phyloP scores from a whole-genome alignment of 306 rosid species.

The Mimosa pudica region DNA sequence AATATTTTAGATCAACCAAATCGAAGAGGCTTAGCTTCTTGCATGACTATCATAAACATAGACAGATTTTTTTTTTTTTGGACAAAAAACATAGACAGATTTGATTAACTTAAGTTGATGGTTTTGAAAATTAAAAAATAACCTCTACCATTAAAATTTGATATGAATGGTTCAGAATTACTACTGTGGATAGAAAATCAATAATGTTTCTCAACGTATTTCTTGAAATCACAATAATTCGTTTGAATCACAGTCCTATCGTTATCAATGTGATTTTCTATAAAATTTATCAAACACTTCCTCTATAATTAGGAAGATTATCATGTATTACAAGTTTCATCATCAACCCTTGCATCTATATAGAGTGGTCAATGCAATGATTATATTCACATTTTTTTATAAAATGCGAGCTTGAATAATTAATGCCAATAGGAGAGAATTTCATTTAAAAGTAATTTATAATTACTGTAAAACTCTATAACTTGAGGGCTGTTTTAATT shows the following conservation, averaged over 20 bases:
- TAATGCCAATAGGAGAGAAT: not conserved
- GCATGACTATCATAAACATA: no score
- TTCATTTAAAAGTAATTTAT: not conserved
- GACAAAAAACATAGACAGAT: no score
- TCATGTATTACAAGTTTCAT: not conserved
- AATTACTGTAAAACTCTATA: not conserved
- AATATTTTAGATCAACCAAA: no score
- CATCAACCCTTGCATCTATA: not conserved
- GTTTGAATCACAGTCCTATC: not conserved
- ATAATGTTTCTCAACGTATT: not conserved
- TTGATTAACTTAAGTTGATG: not conserved
- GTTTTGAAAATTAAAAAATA: not conserved
- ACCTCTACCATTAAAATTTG: not conserved
- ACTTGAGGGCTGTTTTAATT: not conserved
- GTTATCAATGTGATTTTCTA: not conserved
- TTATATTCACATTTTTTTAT: not conserved
- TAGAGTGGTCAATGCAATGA: not conserved
- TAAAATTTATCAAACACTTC: no score
- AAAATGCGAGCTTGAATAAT: not conserved
- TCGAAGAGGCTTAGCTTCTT: no score
- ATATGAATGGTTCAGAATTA: not conserved
- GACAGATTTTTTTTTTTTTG: no score
- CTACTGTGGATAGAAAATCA: not conserved
- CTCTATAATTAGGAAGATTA: not conserved
- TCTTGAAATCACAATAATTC: not conserved